A percentile compares a stretch with the other conserved stretches of the same genome.
phyloP scores from a whole-genome alignment of 306 rosid species.

The Cucurbita pepo region DNA sequence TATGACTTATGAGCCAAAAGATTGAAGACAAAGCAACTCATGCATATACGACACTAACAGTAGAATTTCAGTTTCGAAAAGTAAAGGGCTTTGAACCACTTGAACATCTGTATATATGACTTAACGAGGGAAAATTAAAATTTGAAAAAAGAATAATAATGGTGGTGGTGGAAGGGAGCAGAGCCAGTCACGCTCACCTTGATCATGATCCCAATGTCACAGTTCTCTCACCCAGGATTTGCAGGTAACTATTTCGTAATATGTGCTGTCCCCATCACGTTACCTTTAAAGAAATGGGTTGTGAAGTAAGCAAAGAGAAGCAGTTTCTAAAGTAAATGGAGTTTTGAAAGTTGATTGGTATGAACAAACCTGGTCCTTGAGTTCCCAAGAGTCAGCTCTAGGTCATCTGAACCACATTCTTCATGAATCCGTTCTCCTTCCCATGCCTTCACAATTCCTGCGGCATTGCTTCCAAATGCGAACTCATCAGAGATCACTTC shows the following conservation, averaged over 20 bases:
- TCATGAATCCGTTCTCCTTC: slow-evolving; percentile 81
- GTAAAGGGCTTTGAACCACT: neutral
- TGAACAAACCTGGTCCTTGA: slow-evolving; percentile 53
- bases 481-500: slow-evolving; percentile 62
- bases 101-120: neutral
- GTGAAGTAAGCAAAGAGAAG: neutral
- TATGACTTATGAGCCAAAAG: neutral
- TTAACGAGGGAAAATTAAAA: neutral
- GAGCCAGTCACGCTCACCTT: slow-evolving; percentile 2
- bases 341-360: neutral
- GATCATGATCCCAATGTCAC: neutral
- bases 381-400: slow-evolving; percentile 86
- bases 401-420: slow-evolving; percentile 63
- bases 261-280: neutral
- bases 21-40: neutral
- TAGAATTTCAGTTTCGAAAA: neutral
- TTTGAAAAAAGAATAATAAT: neutral
- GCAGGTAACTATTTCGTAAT: neutral
- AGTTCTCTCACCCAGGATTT: neutral
- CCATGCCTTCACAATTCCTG: slow-evolving; percentile 72
- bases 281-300: neutral
- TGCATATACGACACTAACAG: slow-evolving; percentile 1
- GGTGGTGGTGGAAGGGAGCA: neutral
- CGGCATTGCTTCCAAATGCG: slow-evolving; percentile 59
- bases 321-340: neutral